Percentiles rank a stretch among this genome's conserved stretches.
phyloP scores from a whole-genome alignment of 345 rosid species.

The Boechera retrofracta region DNA sequence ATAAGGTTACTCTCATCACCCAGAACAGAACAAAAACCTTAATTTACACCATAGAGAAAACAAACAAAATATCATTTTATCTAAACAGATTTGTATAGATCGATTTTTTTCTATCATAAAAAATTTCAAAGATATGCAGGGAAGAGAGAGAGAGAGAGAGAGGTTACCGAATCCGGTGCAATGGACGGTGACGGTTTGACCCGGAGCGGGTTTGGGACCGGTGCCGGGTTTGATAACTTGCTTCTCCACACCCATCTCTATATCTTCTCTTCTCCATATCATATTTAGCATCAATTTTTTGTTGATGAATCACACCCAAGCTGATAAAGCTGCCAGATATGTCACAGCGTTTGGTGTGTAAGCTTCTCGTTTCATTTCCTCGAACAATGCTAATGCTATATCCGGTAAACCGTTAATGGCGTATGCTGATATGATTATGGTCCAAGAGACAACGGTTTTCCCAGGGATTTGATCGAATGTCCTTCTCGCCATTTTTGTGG shows the following conservation, averaged over 20 bases:
- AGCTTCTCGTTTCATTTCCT: constrained; percentile 60
- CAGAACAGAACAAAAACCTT: constrained; percentile 15
- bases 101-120: neutral
- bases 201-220: constrained; percentile 62
- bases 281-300: no score
- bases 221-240: constrained; percentile 59
- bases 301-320: constrained; percentile 41
- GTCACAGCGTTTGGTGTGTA: constrained; percentile 61
- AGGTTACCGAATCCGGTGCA: constrained; percentile 70
- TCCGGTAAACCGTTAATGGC: constrained; percentile 66
- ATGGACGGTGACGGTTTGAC: constrained; percentile 74
- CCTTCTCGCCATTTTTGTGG: constrained; percentile 55
- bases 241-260: constrained; percentile 65
- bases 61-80: neutral
- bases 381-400: constrained; percentile 57
- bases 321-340: constrained; percentile 64
- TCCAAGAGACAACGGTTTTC: constrained; percentile 69
- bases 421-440: constrained; percentile 70
- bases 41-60: neutral
- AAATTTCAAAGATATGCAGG: neutral
- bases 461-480: constrained; percentile 53
- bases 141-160: no score
- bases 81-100: constrained; percentile 27
- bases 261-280: neutral
- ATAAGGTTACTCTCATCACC: neutral